Base-by-base conservation (phyloP, 208 protist species). In the Phytomonas francai region DNA sequence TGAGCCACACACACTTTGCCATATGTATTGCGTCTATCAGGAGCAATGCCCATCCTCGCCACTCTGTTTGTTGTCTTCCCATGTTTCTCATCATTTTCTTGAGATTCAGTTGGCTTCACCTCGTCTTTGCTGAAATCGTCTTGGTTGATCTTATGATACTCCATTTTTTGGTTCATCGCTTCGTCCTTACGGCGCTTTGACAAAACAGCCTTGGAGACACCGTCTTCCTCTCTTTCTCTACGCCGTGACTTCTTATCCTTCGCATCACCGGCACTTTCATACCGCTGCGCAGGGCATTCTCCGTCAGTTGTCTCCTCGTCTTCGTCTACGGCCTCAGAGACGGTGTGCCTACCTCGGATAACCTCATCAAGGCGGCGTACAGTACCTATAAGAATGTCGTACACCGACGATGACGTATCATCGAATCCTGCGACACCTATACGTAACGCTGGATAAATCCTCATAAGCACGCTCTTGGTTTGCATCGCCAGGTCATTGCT, bases 401-500 rank as follows among this genome's bases (percentile, higher is more conserved):
- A 65, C 0, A 58, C 54, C 33, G 33, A 36, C 2, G 76, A 57
- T 7, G 78, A 65, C 30, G 86, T 65, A 33, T 80, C 76, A 63
- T 90, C 89, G 51, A 90, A 75, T n/a, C 88, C 91, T 19, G 88
- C 87, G 29, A 90, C 85, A 14, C 61, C 72, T 30, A 92, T 83
- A 34, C 71, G 70, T 31, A 96, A 75, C 45, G 70, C 63, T 9
- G 82, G 78, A 80, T 96, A 96, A 32, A 96, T 73, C 30, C 68
- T 85, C 34, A 61, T 51, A 29, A 96, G 79, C 36, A 96, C 91
- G 12, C 74, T 65, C 63, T 78, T 80, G 7, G 91, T 96, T 77
- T 96, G 91, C 59, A 92, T 77, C 39, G 91, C 91, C 32, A 96
- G 73, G 56, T 93, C 91, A 63, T 85, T 87, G 68, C 88, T 93